Evolutionary conservation across 805 yeast species (phyloP), one percentile per base, ranked within the genome.

Genomic region (Sungouiella blattae): DNA sequence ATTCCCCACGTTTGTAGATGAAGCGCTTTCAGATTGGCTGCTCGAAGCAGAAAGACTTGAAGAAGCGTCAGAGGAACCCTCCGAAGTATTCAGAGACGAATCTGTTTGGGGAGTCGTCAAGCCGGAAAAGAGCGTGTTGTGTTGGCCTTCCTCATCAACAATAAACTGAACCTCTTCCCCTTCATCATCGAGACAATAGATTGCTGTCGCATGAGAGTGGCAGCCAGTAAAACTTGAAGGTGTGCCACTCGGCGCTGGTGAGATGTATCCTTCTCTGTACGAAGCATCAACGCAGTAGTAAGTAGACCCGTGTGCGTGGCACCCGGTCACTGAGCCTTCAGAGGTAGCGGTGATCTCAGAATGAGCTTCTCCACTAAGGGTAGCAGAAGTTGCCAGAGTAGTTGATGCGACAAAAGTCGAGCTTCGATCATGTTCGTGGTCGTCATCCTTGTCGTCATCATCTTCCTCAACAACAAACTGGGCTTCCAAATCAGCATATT

Each of bases 201-300:
- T 26, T 3, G 20, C 31, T 2, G 36, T 17, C 5, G 32, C 40
- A 23, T 36, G 36, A 17, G 15, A 11, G 7, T 36, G 40, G 22
- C 40, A 36, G 11, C 30, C 40, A 7, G 37, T 32, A 11, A 23
- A 24, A n/a, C 26, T 24, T 6, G 13, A n/a, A 24, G 26, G 13
- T 9, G 26, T 12, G 15, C 25, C n/a, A 34, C 33, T 34, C 5
- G 57, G 55, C 3, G 50, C 40, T 12, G 58, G 58, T 5, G 31
- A 23, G 8, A 55, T 43, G 17, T 36, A 38, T 8, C 60, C 58
- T 41, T 52, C 58, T 21, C 32, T 34, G 2, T 58, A 58, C 4
- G 41, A 26, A 6, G 37, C 41, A 32, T 54, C 53, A 7, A 46
- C 26, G 35, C 60, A 55, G 29, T 27, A 47, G 12, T 38, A 48